Evolutionary conservation across 2,329 filamentous ascomycete genomes (phyloP).

Genomic region (Alternaria consortialis): DNA sequence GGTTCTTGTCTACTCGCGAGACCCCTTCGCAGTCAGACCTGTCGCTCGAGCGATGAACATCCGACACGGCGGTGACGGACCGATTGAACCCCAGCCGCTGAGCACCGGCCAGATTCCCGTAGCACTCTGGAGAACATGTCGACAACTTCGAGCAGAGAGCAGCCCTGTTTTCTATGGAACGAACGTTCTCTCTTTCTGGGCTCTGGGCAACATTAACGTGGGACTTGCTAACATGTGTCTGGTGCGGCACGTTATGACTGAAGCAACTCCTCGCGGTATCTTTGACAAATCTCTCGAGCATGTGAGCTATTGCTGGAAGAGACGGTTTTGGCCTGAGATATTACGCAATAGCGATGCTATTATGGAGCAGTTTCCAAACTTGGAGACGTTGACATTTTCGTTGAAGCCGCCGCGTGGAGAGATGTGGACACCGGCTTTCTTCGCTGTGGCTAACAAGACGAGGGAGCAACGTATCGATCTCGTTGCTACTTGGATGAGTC

Average conservation of each 20-base stretch:
- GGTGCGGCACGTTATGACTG: constrained; percentile 35
- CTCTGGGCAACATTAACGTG: constrained; percentile 22
- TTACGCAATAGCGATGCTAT: constrained; percentile 23
- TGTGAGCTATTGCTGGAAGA: constrained; percentile 40
- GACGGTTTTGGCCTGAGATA: constrained; percentile 42
- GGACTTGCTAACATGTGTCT: constrained; percentile 15
- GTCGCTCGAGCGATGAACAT: constrained; percentile 34
- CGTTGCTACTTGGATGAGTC: constrained; percentile 38
- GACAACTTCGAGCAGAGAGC: constrained; percentile 54
- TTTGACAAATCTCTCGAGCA: constrained; percentile 34
- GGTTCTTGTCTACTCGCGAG: constrained; percentile 38
- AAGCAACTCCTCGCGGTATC: constrained; percentile 32
- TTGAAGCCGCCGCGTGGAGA: constrained; percentile 30
- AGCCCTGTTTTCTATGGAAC: constrained; percentile 57
- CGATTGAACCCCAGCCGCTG: constrained; percentile 33
- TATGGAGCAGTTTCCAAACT: constrained; percentile 33
- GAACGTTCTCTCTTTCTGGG: constrained; percentile 55
- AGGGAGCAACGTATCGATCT: constrained; percentile 37
- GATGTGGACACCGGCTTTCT: constrained; percentile 38
- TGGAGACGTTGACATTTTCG: constrained; percentile 35
- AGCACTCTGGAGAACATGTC: constrained; percentile 49
- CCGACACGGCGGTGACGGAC: constrained; percentile 34
- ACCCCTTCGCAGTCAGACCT: constrained; percentile 22
- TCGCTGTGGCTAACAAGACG: constrained; percentile 34
- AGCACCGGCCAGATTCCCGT: constrained; percentile 24